Percentiles rank a stretch among this genome's conserved stretches.
Conservation (phyloP, 2,329 filamentous ascomycete genomes). For the Nothopassalora personata region DNA sequence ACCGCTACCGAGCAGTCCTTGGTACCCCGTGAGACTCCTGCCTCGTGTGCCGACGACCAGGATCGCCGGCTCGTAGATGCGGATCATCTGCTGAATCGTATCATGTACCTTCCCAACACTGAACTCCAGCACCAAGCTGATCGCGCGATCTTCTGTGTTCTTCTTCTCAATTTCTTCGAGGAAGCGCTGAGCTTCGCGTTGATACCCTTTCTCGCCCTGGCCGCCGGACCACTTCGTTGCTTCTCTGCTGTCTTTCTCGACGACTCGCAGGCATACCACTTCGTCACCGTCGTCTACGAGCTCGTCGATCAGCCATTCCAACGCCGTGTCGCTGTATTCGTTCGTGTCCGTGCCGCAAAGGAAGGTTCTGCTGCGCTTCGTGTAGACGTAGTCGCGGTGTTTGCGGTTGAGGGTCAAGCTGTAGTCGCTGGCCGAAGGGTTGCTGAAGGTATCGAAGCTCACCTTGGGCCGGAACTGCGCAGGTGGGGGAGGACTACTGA, state of each 20-base stretch:
- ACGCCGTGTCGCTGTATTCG: constrained; percentile 82
- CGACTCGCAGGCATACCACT: constrained; percentile 80
- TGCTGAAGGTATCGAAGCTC: constrained; percentile 69
- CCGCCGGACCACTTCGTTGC: constrained; percentile 38
- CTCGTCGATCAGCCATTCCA: constrained; percentile 89
- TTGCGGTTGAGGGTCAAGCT: constrained; percentile 80
- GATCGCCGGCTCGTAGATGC: constrained; percentile 85
- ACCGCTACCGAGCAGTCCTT: constrained; percentile 71
- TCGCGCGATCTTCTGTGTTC: constrained; percentile 75
- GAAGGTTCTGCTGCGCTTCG: constrained; percentile 77
- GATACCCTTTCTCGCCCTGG: constrained; percentile 56
- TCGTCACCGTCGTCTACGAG: constrained; percentile 91
- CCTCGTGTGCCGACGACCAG: constrained; percentile 86
- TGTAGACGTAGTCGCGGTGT: constrained; percentile 78
- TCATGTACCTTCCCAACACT: constrained; percentile 84
- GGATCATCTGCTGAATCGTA: constrained; percentile 87
- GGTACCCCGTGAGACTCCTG: constrained; percentile 76
- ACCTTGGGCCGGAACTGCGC: constrained; percentile 60
- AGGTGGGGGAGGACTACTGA: constrained; percentile 32
- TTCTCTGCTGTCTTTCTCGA: constrained; percentile 75
- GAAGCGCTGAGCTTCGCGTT: constrained; percentile 67
- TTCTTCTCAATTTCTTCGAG: constrained; percentile 72
- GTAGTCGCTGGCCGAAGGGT: constrained; percentile 61
- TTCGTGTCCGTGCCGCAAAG: constrained; percentile 89
- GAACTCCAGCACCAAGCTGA: constrained; percentile 81